Evolutionary conservation across 2,329 filamentous ascomycete species (phyloP).

Genomic region (Trichoderma sp.): DNA sequence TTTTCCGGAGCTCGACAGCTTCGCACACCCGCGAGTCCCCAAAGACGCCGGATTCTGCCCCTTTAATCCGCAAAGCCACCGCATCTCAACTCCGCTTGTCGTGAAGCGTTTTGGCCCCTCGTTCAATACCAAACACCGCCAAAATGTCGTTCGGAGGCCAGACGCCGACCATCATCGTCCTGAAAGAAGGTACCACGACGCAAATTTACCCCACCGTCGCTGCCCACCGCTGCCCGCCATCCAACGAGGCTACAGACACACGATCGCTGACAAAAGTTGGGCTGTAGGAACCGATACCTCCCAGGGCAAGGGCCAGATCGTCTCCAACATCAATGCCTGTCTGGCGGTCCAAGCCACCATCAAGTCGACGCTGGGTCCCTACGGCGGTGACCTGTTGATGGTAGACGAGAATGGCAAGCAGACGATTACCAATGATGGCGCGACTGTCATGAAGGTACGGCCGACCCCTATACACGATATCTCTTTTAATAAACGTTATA

Average conservation of each 20-base stretch:
- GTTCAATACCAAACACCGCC: constrained; percentile 28
- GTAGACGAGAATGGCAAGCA: constrained; percentile 94
- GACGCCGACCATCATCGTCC: constrained; percentile 95
- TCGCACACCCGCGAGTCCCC: constrained; percentile 39
- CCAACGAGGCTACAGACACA: constrained; percentile 6
- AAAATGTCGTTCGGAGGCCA: constrained; percentile 96
- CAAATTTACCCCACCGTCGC: constrained; percentile 45
- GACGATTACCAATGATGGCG: constrained; percentile 98
- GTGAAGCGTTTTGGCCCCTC: constrained; percentile 10
- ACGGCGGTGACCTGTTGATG: constrained; percentile 93
- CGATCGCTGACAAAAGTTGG: neutral
- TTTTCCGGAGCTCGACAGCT: constrained; percentile 54
- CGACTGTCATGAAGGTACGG: constrained; percentile 94
- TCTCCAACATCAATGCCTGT: constrained; percentile 99
- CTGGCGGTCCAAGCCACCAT: constrained; percentile 94
- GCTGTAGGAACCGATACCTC: constrained; percentile 87
- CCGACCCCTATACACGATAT: neutral
- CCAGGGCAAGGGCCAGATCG: constrained; percentile 93
- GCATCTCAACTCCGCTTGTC: constrained; percentile 22
- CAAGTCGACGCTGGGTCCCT: constrained; percentile 93
- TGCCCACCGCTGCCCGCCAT: constrained; percentile 35
- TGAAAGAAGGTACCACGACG: constrained; percentile 82
- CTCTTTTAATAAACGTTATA: neutral
- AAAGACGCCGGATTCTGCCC: constrained; percentile 28
- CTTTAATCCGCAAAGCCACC: constrained; percentile 29